These are phyloP conservation scores for Drechslerella stenobrocha DNA, from an alignment of 2,329 filamentous ascomycete genomes.

Conservation along the genomic window DNA sequence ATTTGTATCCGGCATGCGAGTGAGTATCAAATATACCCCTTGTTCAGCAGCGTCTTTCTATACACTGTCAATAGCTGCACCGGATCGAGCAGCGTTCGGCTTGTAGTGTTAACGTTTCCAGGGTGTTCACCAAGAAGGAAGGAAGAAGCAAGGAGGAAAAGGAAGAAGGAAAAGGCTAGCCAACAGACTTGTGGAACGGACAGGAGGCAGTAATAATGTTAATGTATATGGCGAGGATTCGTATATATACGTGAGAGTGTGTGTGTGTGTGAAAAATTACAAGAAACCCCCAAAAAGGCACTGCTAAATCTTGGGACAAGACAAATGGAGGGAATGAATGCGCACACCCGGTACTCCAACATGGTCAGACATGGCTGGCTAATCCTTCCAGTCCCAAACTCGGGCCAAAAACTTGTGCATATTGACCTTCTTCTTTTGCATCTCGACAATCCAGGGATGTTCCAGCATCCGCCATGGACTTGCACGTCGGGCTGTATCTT, in stretches of 20 bases:
- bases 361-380: constrained; percentile 16
- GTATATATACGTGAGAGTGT: neutral
- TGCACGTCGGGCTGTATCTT: constrained; percentile 81
- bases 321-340: neutral
- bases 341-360: neutral
- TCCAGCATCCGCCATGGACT: constrained; percentile 99
- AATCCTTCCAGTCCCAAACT: constrained; percentile 95
- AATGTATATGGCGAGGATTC: constrained; percentile 4
- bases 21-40: no score
- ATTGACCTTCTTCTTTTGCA: constrained; percentile 93
- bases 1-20: no score
- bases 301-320: constrained; percentile 4
- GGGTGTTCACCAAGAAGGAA: neutral
- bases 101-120: no score
- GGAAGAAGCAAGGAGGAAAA: neutral
- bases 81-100: no score
- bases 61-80: no score
- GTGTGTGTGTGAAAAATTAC: no score
- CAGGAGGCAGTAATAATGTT: neutral
- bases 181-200: neutral
- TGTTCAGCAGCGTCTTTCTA: no score
- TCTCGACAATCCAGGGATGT: constrained; percentile 98
- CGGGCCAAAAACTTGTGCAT: constrained; percentile 92
- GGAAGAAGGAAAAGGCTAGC: neutral
- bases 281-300: neutral